Conservation (phyloP, 148 eudicot genomes). For the Silene latifolia region DNA sequence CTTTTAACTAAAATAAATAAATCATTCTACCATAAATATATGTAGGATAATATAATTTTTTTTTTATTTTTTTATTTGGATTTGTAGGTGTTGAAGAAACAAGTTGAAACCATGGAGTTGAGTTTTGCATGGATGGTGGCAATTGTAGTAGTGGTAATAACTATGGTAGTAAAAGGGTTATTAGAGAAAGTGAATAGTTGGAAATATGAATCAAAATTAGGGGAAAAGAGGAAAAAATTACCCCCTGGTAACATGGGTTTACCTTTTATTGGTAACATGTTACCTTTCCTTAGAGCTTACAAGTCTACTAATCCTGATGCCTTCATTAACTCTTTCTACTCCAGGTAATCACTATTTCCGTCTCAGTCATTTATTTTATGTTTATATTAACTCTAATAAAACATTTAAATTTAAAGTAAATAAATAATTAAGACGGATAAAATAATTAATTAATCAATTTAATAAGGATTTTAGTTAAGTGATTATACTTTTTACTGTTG, state of each 20-base stretch:
- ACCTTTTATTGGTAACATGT: constrained; percentile 89
- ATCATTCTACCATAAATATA: too few species aligned
- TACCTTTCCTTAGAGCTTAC: constrained; percentile 73
- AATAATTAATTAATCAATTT: background rate
- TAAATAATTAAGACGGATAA: too few species aligned
- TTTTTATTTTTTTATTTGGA: background rate
- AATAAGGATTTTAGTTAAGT: too few species aligned
- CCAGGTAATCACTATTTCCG: constrained; percentile 29
- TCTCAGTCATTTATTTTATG: too few species aligned
- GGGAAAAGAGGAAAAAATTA: constrained; percentile 40
- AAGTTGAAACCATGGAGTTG: constrained; percentile 16
- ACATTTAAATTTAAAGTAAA: too few species aligned
- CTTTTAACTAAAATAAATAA: too few species aligned
- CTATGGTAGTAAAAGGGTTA: constrained; percentile 25
- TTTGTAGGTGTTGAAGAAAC: background rate
- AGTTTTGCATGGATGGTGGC: constrained; percentile 5
- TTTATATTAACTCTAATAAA: too few species aligned
- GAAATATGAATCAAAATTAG: constrained; percentile 53
- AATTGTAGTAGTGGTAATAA: constrained; percentile 4
- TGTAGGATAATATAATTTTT: too few species aligned
- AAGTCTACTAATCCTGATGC: constrained; percentile 80
- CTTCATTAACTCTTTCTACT: constrained; percentile 43
- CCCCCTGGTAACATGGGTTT: constrained; percentile 89
- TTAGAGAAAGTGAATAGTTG: constrained; percentile 41
- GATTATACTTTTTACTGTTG: background rate